A percentile compares a stretch with the other conserved stretches of the same genome.
Evolutionary conservation across 495 filamentous ascomycete genomes (phyloP).

Genomic region (Monascus purpureus): DNA sequence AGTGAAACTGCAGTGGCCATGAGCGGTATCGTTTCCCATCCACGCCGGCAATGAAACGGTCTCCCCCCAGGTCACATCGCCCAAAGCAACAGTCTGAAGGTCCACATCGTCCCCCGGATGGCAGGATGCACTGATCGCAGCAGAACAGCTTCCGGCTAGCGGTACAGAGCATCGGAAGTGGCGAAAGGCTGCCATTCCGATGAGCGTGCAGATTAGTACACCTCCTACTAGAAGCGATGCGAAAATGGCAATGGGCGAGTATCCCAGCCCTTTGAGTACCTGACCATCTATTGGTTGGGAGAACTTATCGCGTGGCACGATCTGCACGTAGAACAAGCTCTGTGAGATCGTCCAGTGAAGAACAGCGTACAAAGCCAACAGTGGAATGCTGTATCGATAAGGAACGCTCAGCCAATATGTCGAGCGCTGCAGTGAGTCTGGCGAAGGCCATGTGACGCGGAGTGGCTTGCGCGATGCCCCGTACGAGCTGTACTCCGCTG

Average conservation of each 20-base stretch:
- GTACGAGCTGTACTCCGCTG: constrained; percentile 18
- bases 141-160: constrained; percentile 24
- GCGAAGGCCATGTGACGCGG: constrained; percentile 28
- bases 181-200: constrained; percentile 7
- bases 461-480: constrained; percentile 18
- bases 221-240: constrained; percentile 13
- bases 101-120: constrained; percentile 12
- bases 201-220: constrained; percentile 4
- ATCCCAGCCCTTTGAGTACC: constrained; percentile 13
- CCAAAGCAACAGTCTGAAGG: not conserved
- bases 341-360: constrained; percentile 32
- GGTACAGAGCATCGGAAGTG: constrained; percentile 21
- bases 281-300: not conserved
- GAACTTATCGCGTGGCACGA: constrained; percentile 8
- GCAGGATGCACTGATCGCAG: constrained; percentile 36
- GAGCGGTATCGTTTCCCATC: not conserved
- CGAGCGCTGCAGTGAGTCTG: constrained; percentile 24
- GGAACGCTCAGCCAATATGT: constrained; percentile 31
- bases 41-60: not conserved
- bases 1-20: not conserved
- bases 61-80: not conserved
- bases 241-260: constrained; percentile 15
- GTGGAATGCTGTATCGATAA: constrained; percentile 21
- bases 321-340: constrained; percentile 18
- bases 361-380: constrained; percentile 10